phyloP scores from a whole-genome alignment of 352 stramenopile genomes.

The Globisporangium takayamanum region DNA sequence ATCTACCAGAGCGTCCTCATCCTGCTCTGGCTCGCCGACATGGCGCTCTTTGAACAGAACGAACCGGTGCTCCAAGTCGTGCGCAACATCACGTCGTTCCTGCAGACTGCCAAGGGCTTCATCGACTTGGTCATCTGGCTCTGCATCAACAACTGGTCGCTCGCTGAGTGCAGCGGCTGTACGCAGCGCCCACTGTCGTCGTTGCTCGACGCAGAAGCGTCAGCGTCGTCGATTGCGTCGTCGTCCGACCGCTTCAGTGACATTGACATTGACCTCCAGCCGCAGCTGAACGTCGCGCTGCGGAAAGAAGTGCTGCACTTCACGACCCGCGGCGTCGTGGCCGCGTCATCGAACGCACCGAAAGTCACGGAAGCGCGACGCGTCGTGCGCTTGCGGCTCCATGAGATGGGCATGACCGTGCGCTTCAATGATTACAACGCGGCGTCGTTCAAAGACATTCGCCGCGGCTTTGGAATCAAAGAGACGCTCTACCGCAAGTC shows the following conservation, averaged over 20 bases:
- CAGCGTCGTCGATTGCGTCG: conserved; percentile 14
- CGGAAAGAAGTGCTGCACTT: conserved; percentile 88
- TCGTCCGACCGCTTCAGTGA: conserved; percentile 56
- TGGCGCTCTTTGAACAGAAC: conserved; percentile 37
- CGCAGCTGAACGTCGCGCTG: conserved; percentile 80
- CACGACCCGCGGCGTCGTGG: conserved; percentile 78
- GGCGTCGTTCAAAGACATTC: conserved; percentile 69
- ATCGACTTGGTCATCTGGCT: conserved; percentile 85
- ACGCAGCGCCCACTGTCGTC: not conserved
- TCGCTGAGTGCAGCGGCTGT: conserved; percentile 20
- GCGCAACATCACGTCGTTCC: conserved; percentile 55
- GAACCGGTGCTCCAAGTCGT: conserved; percentile 26
- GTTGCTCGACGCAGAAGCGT: not conserved
- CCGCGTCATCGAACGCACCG: conserved; percentile 56
- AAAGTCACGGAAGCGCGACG: conserved; percentile 40
- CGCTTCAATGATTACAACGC: conserved; percentile 78
- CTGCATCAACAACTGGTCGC: conserved; percentile 52
- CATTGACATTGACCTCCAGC: conserved; percentile 74
- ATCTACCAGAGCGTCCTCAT: conserved; percentile 83
- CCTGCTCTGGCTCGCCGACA: conserved; percentile 63
- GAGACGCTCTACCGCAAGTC: conserved; percentile 71
- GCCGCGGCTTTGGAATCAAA: conserved; percentile 68
- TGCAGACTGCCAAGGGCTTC: conserved; percentile 70
- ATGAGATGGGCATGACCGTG: conserved; percentile 78
- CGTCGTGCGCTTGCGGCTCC: conserved; percentile 65